Conservation (phyloP, 176 grass and related monocot species). For the Puya raimondii region DNA sequence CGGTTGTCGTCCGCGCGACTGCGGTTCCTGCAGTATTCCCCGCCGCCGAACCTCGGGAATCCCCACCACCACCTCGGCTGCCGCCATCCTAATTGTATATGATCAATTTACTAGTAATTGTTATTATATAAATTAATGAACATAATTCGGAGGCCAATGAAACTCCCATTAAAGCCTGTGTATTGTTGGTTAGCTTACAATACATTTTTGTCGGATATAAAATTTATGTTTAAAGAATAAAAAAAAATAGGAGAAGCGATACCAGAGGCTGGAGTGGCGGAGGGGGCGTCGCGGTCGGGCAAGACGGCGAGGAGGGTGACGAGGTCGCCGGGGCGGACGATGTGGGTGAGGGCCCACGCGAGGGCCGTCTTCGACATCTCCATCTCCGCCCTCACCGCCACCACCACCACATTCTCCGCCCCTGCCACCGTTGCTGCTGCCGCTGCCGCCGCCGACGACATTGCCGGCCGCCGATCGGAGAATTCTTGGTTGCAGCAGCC, state of each 20-base stretch:
- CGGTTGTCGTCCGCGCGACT: constrained; percentile 4
- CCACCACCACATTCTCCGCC: constrained; percentile 26
- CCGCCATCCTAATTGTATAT: not conserved
- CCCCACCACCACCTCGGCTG: constrained; percentile 10
- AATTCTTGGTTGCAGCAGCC: too few relatives aligned
- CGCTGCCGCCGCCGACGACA: not conserved
- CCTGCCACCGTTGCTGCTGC: not conserved
- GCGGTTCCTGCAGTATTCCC: not conserved
- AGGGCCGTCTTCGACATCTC: constrained; percentile 29
- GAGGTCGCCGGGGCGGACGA: constrained; percentile 20
- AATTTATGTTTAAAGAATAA: too few relatives aligned
- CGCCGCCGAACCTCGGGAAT: constrained; percentile 18
- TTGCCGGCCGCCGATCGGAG: not conserved
- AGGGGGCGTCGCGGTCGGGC: constrained; percentile 8
- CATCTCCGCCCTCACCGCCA: constrained; percentile 23
- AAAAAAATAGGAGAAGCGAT: too few relatives aligned
- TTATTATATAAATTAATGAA: too few relatives aligned
- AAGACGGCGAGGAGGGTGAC: constrained; percentile 24
- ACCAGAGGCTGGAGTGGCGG: not conserved
- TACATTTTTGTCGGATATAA: too few relatives aligned
- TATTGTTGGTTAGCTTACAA: too few relatives aligned
- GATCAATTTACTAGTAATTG: too few relatives aligned
- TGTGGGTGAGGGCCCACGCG: constrained; percentile 18
- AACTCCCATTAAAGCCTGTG: too few relatives aligned
- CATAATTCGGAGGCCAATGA: too few relatives aligned